Conservation (phyloP, 2,329 filamentous ascomycete species). For the Aspergillus sp. region DNA sequence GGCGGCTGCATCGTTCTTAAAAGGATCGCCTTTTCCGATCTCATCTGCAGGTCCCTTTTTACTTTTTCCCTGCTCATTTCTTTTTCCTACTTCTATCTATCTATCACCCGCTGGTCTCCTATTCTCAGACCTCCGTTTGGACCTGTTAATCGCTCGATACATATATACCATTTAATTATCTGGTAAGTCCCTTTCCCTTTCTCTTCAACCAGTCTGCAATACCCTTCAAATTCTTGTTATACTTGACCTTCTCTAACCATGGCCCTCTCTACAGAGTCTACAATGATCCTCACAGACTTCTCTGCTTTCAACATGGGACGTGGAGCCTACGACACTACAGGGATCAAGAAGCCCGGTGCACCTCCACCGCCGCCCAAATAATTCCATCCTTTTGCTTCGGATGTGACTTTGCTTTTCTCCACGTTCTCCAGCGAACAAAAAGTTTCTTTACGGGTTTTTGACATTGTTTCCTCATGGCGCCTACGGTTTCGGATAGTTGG, state of each 20-base stretch:
- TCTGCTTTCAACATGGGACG: slow-evolving; percentile 45
- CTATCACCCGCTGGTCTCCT: slow-evolving; percentile 16
- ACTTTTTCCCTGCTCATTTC: neutral
- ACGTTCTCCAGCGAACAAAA: slow-evolving; percentile 17
- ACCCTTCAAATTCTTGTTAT: neutral
- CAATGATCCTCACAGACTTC: slow-evolving; percentile 36
- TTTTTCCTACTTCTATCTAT: slow-evolving; percentile 13
- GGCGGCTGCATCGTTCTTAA: slow-evolving; percentile 21
- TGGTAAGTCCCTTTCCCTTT: slow-evolving; percentile 11
- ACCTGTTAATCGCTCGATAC: neutral
- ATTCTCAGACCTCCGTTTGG: neutral
- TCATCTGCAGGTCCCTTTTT: slow-evolving; percentile 20
- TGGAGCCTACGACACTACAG: slow-evolving; percentile 47
- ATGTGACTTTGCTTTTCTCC: slow-evolving; percentile 11
- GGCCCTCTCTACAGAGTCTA: slow-evolving; percentile 25
- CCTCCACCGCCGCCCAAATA: slow-evolving; percentile 40
- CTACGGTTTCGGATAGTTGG: neutral
- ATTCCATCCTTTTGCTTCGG: slow-evolving; percentile 1
- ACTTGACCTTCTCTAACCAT: slow-evolving; percentile 20
- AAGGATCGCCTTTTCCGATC: slow-evolving; percentile 31
- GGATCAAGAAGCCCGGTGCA: slow-evolving; percentile 42
- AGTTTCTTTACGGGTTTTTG: slow-evolving; percentile 5
- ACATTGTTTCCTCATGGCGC: neutral
- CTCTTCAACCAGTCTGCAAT: neutral
- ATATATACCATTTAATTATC: slow-evolving; percentile 11